Evolutionary conservation across 306 rosid species (phyloP).

Genomic region (Comarum palustre): DNA sequence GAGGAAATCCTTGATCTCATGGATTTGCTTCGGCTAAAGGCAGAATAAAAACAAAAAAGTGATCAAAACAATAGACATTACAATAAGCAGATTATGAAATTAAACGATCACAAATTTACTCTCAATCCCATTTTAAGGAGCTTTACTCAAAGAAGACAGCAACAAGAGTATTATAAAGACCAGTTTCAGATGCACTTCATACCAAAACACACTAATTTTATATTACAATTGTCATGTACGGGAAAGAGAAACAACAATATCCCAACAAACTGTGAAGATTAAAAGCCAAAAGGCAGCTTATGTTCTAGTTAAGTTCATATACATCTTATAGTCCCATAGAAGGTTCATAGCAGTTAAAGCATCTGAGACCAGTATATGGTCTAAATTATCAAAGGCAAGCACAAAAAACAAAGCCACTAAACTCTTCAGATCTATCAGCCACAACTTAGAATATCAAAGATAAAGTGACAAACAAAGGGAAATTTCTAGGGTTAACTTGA

Average conservation of each 20-base stretch:
- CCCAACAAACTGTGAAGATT: neutral
- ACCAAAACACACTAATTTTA: neutral
- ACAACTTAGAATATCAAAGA: too few species aligned
- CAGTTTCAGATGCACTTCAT: neutral
- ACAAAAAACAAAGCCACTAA: neutral
- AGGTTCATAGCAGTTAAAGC: neutral
- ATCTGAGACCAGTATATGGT: neutral
- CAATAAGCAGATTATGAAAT: neutral
- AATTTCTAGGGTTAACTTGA: neutral
- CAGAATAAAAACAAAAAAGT: neutral
- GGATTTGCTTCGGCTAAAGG: conserved; percentile 50
- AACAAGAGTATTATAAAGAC: neutral
- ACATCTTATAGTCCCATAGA: neutral
- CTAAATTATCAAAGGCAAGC: neutral
- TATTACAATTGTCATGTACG: neutral
- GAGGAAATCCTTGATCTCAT: conserved; percentile 57
- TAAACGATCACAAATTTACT: neutral
- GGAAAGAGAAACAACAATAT: neutral
- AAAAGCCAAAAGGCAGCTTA: neutral
- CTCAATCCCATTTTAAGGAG: neutral
- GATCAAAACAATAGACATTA: neutral
- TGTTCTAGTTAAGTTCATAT: neutral
- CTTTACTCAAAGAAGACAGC: neutral
- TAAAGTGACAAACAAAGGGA: too few species aligned
- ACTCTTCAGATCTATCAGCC: neutral